Base-by-base conservation (phyloP, 2,329 filamentous ascomycete genomes). In the Phaeophleospora eucalypticola region DNA sequence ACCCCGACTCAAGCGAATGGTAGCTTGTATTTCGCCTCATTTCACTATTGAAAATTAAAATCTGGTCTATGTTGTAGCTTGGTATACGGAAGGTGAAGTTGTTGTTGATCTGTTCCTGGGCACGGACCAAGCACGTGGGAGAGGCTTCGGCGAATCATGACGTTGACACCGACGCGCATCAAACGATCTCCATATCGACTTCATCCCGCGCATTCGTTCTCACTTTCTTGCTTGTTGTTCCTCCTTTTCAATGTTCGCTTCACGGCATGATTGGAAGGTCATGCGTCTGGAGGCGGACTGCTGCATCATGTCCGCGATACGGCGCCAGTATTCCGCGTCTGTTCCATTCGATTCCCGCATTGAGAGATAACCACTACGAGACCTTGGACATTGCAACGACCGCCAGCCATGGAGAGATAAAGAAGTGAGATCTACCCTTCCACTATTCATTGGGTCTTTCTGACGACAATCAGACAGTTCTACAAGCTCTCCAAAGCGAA, bases 401-500 rank as follows among this genome's bases (percentile, higher is more conserved):
- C 54, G 90, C 91, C 34, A 81, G 86, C 14, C 71, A 79, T 1
- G 73, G 75, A 7, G 88, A 95, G 43, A 90, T 97, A 52, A 97
- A 97, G 69, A 91, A 87, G 84, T 42, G 7, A 34, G 21, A 12
- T 19, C 19, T 12, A 41, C 15, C 15, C 6, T 12, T 46, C 45
- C 4, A 34, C 9, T 4, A 10, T 9, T 1, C 15, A 3, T 20
- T 6, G 18, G 4, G 14, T 2, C 15, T 3, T 20, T 18, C 36
- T 46, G 15, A 45, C 34, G 16, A 21, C 24, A 12, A 6, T 20
- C 40, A 53, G 56, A 49, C 71, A 81, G 65, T 98, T 96, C 79
- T 97, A 96, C 77, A 71, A 78, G 51, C 86, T 97, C 66, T 95
- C 89, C 63, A 95, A 96, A 71, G 73, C 79, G 44, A 85, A 95